Base-by-base conservation (phyloP, 2,329 filamentous ascomycete genomes). In the Fusarium aywerte region DNA sequence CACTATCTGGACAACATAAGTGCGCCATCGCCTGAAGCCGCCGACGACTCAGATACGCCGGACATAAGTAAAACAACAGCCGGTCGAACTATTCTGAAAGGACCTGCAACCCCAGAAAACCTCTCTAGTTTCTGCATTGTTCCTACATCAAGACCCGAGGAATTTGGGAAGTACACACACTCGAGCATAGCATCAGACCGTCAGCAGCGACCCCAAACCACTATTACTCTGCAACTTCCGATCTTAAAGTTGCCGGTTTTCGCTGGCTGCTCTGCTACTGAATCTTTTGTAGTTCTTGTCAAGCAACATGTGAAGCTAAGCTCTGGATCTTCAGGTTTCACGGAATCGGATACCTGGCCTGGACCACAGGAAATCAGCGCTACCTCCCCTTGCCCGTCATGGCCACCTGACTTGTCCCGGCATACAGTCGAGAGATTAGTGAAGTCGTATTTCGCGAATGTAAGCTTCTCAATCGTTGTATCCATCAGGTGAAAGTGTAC, bases 181-280 rank as follows among this genome's bases (percentile, higher is more conserved):
- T 82, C 82, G 29, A 80, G 86, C 63, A 87, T 90, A 84, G 77
- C 90, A 36, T 82, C 86, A 68, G 87, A 90, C 70, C 82, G 82
- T 12, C 86, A 82, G 1, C 86, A 86, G 11, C 80, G 85, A 68
- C n/a, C 13, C 16, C 38, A 25, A 40, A 25, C 21, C 38, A 23
- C 18, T 43, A 20, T 31, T 15, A 7, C 6, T 23, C n/a, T 15
- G 32, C n/a, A 31, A 21, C 7, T 33, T 15, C 71, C 73, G 40
- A 73, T 48, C 20, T 16, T 59, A 60, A 38, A 50, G 6, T 20
- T 20, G 29, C 1, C 25, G 86, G 85, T 87, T 23, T 89, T 89
- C 63, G 80, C 89, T 62, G 87, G 88, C n/a, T 85, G 89, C 65
- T 87, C 88, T 3, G 86, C 87, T 1, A 86, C 85, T 0, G 77